These are phyloP conservation scores for Apocynum venetum DNA, from an alignment of 257 asterid genomes.

Conservation along the genomic window DNA sequence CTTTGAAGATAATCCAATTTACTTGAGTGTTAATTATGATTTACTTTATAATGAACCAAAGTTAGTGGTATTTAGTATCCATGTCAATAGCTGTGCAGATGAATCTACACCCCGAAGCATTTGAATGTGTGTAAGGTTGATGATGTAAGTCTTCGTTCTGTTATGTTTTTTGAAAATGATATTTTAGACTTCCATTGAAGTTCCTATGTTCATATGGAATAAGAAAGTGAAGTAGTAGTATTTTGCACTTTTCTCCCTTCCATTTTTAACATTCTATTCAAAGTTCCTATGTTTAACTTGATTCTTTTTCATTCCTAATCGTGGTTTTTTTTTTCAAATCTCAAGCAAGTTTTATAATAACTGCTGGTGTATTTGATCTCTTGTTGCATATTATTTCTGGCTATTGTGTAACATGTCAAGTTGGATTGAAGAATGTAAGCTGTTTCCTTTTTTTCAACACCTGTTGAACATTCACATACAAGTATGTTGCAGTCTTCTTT, in stretches of 20 bases:
- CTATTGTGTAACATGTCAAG: background rate
- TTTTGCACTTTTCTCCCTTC: background rate
- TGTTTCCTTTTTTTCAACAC: background rate
- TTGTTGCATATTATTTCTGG: background rate
- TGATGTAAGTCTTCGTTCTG: background rate
- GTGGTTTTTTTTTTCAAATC: background rate
- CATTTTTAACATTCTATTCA: background rate
- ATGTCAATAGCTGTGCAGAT: background rate
- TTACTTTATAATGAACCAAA: background rate
- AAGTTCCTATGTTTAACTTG: background rate
- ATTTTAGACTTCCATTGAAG: background rate
- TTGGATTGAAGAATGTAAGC: background rate
- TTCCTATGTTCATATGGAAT: too few species aligned
- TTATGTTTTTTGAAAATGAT: background rate
- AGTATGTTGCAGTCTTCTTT: background rate
- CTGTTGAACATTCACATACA: background rate
- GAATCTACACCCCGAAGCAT: background rate
- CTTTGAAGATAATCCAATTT: background rate
- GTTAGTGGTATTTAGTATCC: background rate
- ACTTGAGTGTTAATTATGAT: background rate
- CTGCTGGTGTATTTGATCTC: background rate
- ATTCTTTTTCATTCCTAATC: too few species aligned
- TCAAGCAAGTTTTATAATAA: background rate
- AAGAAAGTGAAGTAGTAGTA: background rate
- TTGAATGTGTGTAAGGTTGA: background rate